Evolutionary conservation across 2,329 filamentous ascomycete genomes (phyloP).

Genomic region (Neoscytalidium dimidiatum): DNA sequence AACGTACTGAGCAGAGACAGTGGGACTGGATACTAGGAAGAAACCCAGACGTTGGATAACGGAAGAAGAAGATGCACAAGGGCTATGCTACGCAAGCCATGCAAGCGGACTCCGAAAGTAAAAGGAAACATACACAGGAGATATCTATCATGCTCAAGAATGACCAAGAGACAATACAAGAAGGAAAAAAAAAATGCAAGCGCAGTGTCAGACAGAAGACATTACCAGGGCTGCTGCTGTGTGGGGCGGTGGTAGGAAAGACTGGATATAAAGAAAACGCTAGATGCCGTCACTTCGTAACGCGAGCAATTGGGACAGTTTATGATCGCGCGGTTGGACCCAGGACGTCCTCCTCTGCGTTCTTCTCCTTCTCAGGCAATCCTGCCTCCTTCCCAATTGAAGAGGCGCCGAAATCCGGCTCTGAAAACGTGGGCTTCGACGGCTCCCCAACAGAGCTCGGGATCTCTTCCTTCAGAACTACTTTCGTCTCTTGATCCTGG

Average conservation of each 20-base stretch:
- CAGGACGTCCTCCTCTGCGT: constrained; percentile 22
- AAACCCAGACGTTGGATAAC: not conserved
- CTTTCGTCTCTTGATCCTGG: not conserved
- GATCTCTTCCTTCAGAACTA: not conserved
- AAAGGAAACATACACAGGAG: not conserved
- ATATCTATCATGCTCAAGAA: not conserved
- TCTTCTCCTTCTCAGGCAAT: not conserved
- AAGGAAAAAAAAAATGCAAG: not conserved
- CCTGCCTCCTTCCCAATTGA: not conserved
- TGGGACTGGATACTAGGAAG: not conserved
- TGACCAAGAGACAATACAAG: not conserved
- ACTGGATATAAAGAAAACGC: not conserved
- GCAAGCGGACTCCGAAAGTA: constrained; percentile 1
- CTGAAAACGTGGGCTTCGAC: constrained; percentile 27
- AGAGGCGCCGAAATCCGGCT: constrained; percentile 26
- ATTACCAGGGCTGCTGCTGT: constrained; percentile 11
- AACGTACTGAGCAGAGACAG: not conserved
- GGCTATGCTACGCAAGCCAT: constrained; percentile 14
- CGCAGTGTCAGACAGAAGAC: not conserved
- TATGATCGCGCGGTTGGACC: constrained; percentile 24
- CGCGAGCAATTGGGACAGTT: not conserved
- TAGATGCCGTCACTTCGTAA: constrained; percentile 8
- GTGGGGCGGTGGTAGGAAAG: not conserved
- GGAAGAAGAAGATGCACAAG: not conserved
- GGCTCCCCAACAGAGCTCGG: not conserved